Evolutionary conservation across 768 basidiomycete species (phyloP), one percentile per base, ranked within the genome.

Genomic region (Lactarius akahatsu): DNA sequence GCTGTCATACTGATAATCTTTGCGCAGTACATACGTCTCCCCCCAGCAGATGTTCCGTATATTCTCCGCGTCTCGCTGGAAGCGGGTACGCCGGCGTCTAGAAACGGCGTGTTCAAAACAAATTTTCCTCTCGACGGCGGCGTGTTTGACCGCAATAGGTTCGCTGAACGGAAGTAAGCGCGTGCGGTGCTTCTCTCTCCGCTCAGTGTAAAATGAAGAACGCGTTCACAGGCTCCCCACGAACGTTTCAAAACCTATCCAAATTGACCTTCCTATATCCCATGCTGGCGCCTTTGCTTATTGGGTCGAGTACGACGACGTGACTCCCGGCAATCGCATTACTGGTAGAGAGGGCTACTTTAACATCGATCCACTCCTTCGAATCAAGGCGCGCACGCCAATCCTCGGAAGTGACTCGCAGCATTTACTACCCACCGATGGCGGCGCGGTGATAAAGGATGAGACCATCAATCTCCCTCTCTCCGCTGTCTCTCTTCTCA

Each of bases 71-170:
- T 99, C 41, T 89, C 91, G 23, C 82, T 98, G 59, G 91, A 96
- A 57, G 92, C 96, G 0, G 97, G 97, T 8, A 95, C 95, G 2
- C 89, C 93, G 2, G 93, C 94, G 11, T 86, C 92, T 9, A 88
- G 86, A 72, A 92, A 96, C 72, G 97, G 95, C 60, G 84, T 94
- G 1, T 91, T 99, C 77, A 94, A 90, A 80, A 96, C 95, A 65
- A 98, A 98, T 76, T 98, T 98, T 73, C 97, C 97, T 1, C 83
- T 99, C 7, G 92, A 98, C 71, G 96, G 96, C 4, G 94, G 94
- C 40, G 78, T 76, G 23, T 98, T 98, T 75, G 84, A 85, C 52
- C 84, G 97, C 34, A 86, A 88, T 67, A 82, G 78, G 58, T 92
- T 90, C 74, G 80, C 86, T 2, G 83, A 94, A 75, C 82, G 92